These are phyloP conservation scores for Russula brevipes DNA, from an alignment of 768 basidiomycete species.

Conservation along the genomic window DNA sequence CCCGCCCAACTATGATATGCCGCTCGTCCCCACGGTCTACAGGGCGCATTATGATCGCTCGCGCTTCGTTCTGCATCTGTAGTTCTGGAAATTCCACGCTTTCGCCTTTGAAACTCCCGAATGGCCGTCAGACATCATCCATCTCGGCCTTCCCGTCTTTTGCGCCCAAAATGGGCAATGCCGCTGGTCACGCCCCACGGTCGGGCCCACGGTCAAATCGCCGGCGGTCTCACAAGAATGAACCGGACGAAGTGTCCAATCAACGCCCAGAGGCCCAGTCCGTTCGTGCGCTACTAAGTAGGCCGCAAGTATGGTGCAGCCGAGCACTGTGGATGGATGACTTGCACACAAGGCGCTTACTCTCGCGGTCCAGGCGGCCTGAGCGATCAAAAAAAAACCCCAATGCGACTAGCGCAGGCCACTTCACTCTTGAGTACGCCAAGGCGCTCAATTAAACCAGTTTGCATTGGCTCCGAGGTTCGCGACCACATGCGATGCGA, in stretches of 20 bases:
- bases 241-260: background rate
- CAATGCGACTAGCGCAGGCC: background rate
- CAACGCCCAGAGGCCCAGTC: too few relatives aligned
- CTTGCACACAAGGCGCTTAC: too few relatives aligned
- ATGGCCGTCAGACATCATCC: background rate
- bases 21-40: background rate
- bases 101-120: background rate
- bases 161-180: background rate
- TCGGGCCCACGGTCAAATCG: too few relatives aligned
- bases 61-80: background rate
- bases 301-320: background rate
- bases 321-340: background rate
- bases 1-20: too few relatives aligned
- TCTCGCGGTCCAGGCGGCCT: background rate
- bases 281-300: background rate
- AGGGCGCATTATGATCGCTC: background rate
- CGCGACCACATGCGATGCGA: background rate
- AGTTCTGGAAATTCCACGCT: background rate
- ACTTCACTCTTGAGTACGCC: too few relatives aligned
- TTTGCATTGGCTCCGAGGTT: background rate
- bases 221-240: background rate
- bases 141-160: background rate
- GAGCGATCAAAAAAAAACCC: background rate
- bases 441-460: background rate
- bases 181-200: background rate